A percentile compares a stretch with the other conserved stretches of the same genome.
Conservation (phyloP, 805 yeast species). For the Barnettozyma sucrosica region DNA sequence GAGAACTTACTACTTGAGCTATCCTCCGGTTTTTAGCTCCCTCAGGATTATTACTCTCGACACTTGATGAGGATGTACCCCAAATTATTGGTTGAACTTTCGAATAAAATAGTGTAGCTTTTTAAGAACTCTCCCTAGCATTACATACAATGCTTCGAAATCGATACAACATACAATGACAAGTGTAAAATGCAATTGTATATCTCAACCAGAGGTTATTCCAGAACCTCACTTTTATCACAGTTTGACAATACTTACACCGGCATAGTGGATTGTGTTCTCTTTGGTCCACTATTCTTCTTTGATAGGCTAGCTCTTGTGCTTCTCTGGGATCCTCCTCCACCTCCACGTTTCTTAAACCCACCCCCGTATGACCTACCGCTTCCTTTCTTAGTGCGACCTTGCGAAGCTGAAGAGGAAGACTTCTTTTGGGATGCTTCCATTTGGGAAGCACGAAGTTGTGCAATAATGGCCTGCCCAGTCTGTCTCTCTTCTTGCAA, state of each 20-base stretch:
- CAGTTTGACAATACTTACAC: background rate
- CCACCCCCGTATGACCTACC: background rate
- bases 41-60: no score
- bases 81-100: no score
- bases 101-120: no score
- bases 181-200: background rate
- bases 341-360: background rate
- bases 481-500: slow-evolving; percentile 10
- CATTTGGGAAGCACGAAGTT: slow-evolving; percentile 20
- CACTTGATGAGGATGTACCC: no score
- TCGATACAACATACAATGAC: background rate
- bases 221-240: background rate
- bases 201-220: background rate
- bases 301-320: background rate
- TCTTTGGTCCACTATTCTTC: background rate
- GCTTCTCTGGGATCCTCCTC: background rate
- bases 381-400: background rate
- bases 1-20: no score
- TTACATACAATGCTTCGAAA: background rate
- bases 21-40: no score
- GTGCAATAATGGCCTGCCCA: slow-evolving; percentile 16
- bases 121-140: no score
- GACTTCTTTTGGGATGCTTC: background rate
- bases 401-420: background rate
- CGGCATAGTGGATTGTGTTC: background rate